These are phyloP conservation scores for Chaetomium sp. DNA, from an alignment of 2,329 filamentous ascomycete species.

Conservation along the genomic window DNA sequence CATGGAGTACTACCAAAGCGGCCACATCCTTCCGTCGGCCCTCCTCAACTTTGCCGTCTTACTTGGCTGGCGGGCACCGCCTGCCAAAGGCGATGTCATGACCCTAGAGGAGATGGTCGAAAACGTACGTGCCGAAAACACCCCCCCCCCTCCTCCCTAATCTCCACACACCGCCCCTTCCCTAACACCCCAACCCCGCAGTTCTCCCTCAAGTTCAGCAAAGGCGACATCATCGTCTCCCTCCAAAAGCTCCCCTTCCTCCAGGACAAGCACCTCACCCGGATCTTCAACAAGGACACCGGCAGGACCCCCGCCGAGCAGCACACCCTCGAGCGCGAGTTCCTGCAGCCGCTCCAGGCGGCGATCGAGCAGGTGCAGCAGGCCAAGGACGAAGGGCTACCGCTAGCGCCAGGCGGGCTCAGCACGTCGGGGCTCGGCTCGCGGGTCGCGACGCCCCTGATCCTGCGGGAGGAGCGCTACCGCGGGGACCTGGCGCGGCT, in stretches of 20 bases:
- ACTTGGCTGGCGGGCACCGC: slow-evolving; percentile 76
- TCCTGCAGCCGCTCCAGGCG: slow-evolving; percentile 33
- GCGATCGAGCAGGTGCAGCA: slow-evolving; percentile 16
- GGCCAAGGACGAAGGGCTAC: not conserved
- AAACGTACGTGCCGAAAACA: slow-evolving; percentile 53
- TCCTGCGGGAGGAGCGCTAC: slow-evolving; percentile 14
- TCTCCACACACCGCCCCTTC: slow-evolving; percentile 18
- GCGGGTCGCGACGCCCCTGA: not conserved
- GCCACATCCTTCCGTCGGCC: slow-evolving; percentile 51
- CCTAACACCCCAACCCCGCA: slow-evolving; percentile 41
- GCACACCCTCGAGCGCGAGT: slow-evolving; percentile 23
- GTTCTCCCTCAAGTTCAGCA: slow-evolving; percentile 87
- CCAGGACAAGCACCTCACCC: slow-evolving; percentile 50
- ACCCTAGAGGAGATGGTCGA: slow-evolving; percentile 69
- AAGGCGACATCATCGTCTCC: slow-evolving; percentile 82
- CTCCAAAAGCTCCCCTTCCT: slow-evolving; percentile 79
- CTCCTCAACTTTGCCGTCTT: slow-evolving; percentile 81
- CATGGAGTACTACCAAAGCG: slow-evolving; percentile 53
- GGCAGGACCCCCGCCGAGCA: slow-evolving; percentile 16
- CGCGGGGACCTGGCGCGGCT: slow-evolving; percentile 18
- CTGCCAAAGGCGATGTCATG: slow-evolving; percentile 66
- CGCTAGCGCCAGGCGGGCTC: not conserved
- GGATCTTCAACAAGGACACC: slow-evolving; percentile 26
- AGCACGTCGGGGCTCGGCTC: slow-evolving; percentile 6
- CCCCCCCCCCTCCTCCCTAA: too few relatives aligned